phyloP scores from a whole-genome alignment of 208 protist species.

The Lotmaria passim region DNA sequence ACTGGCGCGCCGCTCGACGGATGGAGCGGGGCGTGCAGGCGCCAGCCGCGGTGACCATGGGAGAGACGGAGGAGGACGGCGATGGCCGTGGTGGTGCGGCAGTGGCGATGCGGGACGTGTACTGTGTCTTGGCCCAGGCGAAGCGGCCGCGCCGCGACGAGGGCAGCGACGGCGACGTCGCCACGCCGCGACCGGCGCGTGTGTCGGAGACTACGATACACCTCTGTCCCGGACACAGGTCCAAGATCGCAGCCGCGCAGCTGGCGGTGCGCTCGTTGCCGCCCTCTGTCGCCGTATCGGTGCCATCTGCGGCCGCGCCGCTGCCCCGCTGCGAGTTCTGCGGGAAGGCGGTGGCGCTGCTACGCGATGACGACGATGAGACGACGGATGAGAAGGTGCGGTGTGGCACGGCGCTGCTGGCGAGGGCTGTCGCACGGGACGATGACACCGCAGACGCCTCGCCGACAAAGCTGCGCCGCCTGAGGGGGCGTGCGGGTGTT shows the following conservation, averaged over 20 bases:
- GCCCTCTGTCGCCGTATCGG: neutral
- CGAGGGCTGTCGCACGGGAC: neutral
- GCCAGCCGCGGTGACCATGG: neutral
- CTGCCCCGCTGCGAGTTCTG: slow-evolving; percentile 16
- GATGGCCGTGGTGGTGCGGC: neutral
- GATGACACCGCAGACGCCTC: no score
- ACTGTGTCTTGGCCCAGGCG: slow-evolving; percentile 4
- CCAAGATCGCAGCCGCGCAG: neutral
- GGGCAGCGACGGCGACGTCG: neutral
- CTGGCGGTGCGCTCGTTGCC: slow-evolving; percentile 5
- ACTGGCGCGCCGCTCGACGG: slow-evolving; percentile 9
- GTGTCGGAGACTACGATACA: neutral
- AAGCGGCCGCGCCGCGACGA: neutral
- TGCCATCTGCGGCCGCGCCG: neutral
- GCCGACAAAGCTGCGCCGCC: neutral
- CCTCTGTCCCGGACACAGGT: neutral
- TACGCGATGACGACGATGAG: neutral
- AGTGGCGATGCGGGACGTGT: neutral
- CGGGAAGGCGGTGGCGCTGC: neutral
- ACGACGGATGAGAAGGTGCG: neutral
- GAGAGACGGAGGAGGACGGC: neutral
- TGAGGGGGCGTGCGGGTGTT: neutral
- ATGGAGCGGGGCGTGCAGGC: slow-evolving; percentile 22
- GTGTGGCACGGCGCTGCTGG: neutral
- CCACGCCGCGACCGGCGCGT: neutral